phyloP scores from a whole-genome alignment of 768 basidiomycete species.

The Podaxis sp. region DNA sequence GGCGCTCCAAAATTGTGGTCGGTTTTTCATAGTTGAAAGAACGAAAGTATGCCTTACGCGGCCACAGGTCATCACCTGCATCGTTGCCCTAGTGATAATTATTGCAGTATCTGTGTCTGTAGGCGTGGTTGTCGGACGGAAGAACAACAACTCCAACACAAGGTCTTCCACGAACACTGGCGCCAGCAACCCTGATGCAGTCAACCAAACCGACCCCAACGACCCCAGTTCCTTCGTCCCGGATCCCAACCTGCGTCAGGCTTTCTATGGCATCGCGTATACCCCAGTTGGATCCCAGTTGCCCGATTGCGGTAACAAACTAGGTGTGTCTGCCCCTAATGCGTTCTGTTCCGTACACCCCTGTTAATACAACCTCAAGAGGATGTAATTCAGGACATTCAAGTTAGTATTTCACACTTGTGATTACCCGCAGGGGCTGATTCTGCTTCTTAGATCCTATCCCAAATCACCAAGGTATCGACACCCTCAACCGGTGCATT shows the following conservation, averaged over 20 bases:
- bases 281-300: slow-evolving; percentile 74
- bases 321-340: slow-evolving; percentile 29
- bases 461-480: slow-evolving; percentile 73
- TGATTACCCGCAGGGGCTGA: background rate
- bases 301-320: slow-evolving; percentile 62
- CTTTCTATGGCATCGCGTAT: slow-evolving; percentile 87
- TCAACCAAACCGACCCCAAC: slow-evolving; percentile 38
- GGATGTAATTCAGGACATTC: slow-evolving; percentile 68
- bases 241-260: slow-evolving; percentile 63
- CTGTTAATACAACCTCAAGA: slow-evolving; percentile 26
- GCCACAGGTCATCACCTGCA: background rate
- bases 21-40: background rate
- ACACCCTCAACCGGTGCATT: slow-evolving; percentile 14
- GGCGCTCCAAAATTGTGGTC: slow-evolving; percentile 13
- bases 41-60: background rate
- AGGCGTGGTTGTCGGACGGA: slow-evolving; percentile 5
- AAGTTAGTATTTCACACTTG: slow-evolving; percentile 37
- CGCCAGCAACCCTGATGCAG: slow-evolving; percentile 12
- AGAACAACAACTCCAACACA: background rate
- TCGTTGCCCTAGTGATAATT: slow-evolving; percentile 8
- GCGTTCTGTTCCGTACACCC: background rate
- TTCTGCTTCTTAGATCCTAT: slow-evolving; percentile 54
- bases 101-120: slow-evolving; percentile 5
- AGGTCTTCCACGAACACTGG: background rate
- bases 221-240: slow-evolving; percentile 81